Evolutionary conservation across 345 rosid species (phyloP).

Genomic region (Kandelia obovata): DNA sequence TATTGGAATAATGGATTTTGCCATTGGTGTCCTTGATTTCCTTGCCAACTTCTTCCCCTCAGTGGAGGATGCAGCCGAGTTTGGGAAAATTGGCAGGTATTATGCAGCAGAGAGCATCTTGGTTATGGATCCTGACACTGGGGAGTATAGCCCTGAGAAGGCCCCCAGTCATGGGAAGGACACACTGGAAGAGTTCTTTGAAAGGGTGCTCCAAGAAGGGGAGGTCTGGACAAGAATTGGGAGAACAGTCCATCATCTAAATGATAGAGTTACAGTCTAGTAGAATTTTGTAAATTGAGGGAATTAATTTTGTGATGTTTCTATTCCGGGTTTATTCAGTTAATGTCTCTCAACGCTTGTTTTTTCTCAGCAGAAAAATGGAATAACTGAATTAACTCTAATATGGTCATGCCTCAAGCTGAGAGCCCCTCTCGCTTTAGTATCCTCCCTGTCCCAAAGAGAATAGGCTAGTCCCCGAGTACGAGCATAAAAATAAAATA

Average conservation of each 20-base stretch:
- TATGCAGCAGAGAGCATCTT: slow-evolving; percentile 96
- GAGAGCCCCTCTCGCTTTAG: no score
- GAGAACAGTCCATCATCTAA: slow-evolving; percentile 80
- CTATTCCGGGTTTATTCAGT: neutral
- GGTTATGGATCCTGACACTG: slow-evolving; percentile 75
- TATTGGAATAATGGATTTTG: slow-evolving; percentile 86
- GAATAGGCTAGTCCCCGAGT: no score
- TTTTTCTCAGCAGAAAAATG: no score
- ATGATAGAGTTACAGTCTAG: slow-evolving; percentile 1
- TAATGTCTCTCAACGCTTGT: no score
- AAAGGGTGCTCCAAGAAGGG: slow-evolving; percentile 72
- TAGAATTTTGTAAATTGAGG: slow-evolving; percentile 11
- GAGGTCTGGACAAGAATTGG: slow-evolving; percentile 91
- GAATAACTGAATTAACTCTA: no score
- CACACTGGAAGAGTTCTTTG: slow-evolving; percentile 80
- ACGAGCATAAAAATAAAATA: no score
- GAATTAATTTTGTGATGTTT: slow-evolving; percentile 18
- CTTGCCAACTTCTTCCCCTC: slow-evolving; percentile 68
- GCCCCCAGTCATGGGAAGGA: slow-evolving; percentile 91
- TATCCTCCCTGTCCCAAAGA: no score
- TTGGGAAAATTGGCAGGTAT: slow-evolving; percentile 90
- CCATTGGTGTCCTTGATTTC: slow-evolving; percentile 62
- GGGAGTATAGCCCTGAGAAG: slow-evolving; percentile 74
- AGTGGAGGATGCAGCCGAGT: slow-evolving; percentile 89
- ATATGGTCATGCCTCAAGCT: no score